phyloP scores from a whole-genome alignment of 805 yeast genomes.

The Candida lessepsii region DNA sequence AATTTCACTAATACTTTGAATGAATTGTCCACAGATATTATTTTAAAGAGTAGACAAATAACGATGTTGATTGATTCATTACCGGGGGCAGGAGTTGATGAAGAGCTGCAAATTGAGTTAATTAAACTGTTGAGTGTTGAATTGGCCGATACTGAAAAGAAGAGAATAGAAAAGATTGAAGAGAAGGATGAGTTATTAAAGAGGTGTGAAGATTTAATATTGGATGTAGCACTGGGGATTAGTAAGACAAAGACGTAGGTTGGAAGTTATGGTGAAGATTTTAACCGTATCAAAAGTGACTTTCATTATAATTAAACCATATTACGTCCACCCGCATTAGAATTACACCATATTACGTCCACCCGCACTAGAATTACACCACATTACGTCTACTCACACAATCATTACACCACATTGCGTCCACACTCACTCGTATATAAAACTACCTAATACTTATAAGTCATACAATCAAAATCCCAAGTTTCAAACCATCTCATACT shows the following conservation, averaged over 20 bases:
- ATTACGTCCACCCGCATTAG: too few relatives aligned
- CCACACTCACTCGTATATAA: too few relatives aligned
- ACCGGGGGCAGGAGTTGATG: conserved; percentile 90
- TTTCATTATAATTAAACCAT: too few relatives aligned
- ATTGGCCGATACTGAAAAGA: conserved; percentile 56
- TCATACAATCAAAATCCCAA: conserved; percentile 47
- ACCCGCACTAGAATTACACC: too few relatives aligned
- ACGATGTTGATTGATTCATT: conserved; percentile 80
- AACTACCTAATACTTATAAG: conserved; percentile 16
- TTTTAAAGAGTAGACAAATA: conserved; percentile 82
- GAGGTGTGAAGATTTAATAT: conserved; percentile 65
- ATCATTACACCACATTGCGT: too few relatives aligned
- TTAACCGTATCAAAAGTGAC: too few relatives aligned
- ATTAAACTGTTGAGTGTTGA: conserved; percentile 64
- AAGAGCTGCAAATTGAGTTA: conserved; percentile 64
- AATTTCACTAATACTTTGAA: conserved; percentile 50
- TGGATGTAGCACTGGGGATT: conserved; percentile 56
- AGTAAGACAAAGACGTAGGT: conserved; percentile 32
- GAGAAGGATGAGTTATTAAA: conserved; percentile 62
- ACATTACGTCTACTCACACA: too few relatives aligned
- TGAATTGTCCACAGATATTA: conserved; percentile 82
- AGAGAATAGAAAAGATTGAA: conserved; percentile 53
- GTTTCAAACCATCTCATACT: conserved; percentile 30
- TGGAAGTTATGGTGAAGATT: too few relatives aligned
- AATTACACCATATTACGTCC: too few relatives aligned